A percentile compares a stretch with the other conserved stretches of the same genome.
These are phyloP conservation scores for Rhodotorula kratochvilovae DNA, from an alignment of 768 basidiomycete species.

Conservation along the genomic window DNA sequence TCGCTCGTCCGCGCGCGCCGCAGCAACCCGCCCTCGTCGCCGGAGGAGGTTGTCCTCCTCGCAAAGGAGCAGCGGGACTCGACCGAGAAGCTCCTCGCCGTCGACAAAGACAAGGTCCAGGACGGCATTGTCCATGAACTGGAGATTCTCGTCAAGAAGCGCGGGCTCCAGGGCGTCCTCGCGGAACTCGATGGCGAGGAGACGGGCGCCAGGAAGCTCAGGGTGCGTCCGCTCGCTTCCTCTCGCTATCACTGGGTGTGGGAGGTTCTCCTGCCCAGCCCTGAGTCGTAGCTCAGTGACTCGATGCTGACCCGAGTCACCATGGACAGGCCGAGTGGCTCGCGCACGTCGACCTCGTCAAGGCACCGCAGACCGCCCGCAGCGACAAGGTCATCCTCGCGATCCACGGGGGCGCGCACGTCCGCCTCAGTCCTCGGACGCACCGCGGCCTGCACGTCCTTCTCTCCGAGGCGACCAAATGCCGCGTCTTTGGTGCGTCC, in stretches of 20 bases:
- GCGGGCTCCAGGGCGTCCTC: background rate
- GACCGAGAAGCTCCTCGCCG: background rate
- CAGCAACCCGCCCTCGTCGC: background rate
- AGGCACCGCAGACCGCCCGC: slow-evolving; percentile 47
- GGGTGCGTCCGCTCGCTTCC: background rate
- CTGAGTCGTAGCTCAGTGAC: too few relatives aligned
- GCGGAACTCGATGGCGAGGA: background rate
- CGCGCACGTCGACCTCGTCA: slow-evolving; percentile 6
- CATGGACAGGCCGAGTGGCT: slow-evolving; percentile 62
- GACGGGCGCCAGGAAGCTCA: background rate
- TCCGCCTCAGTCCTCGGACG: slow-evolving; percentile 76
- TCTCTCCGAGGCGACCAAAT: slow-evolving; percentile 74
- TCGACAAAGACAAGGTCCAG: background rate
- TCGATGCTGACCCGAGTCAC: too few relatives aligned
- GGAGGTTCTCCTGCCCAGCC: background rate
- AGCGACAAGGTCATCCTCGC: slow-evolving; percentile 78
- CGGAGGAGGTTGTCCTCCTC: background rate
- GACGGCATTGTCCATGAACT: background rate
- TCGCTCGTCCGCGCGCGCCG: background rate
- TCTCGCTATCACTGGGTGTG: too few relatives aligned
- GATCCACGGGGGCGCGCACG: slow-evolving; percentile 90
- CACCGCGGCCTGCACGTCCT: slow-evolving; percentile 84
- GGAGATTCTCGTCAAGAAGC: background rate
- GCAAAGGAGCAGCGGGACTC: background rate
- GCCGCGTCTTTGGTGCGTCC: slow-evolving; percentile 62